Base-by-base conservation (phyloP, 176 grass and related monocot genomes). In the Musa acuminata region DNA sequence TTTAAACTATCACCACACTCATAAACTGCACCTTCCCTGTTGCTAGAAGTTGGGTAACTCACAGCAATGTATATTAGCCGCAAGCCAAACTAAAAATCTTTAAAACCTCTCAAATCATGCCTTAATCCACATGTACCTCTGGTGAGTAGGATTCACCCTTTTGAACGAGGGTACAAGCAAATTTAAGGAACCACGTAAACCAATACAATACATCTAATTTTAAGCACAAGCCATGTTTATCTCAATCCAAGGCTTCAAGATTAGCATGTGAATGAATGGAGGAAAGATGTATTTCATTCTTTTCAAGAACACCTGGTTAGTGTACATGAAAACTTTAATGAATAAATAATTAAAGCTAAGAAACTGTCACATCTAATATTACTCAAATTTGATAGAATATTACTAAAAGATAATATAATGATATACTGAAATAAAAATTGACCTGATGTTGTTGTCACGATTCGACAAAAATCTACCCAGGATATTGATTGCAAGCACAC, bases 391-490 rank as follows among this genome's bases (percentile, higher is more conserved):
- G 35, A 43, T 6, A 6, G 35, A 43, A 43, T 43, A 43, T 43
- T 19, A 16, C 24, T 29, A 21, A 55, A 29, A 8, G 6, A 29
- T 27, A 43, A 12, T 9, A 50, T 52, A 11, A 54, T n/a, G 14
- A 77, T n/a, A 64, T 55, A 74, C 16, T 14, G 62, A 78, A 71
- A 83, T 29, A 55, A 73, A 72, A 77, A 24, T 24, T 76, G 72
- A 99, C 96, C 96, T 99, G 77, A 99, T 99, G 72, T 99, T 99
- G 55, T 99, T 99, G 71, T 99, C 91, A 75, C 96, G 96, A 81
- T 99, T 99, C 57, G 96, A 99, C 74, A 99, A 84, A 73, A 99
- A 99, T 84, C 91, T 87, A 57, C 96, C 96, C 80, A 99, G 87
- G 81, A 95, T 99, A 81, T 99, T 99, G 73, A 99, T 99, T 9